Evolutionary conservation across 208 protist genomes (phyloP), one percentile per base, ranked within the genome.

Genomic region (Acanthamoeba divionensis): DNA sequence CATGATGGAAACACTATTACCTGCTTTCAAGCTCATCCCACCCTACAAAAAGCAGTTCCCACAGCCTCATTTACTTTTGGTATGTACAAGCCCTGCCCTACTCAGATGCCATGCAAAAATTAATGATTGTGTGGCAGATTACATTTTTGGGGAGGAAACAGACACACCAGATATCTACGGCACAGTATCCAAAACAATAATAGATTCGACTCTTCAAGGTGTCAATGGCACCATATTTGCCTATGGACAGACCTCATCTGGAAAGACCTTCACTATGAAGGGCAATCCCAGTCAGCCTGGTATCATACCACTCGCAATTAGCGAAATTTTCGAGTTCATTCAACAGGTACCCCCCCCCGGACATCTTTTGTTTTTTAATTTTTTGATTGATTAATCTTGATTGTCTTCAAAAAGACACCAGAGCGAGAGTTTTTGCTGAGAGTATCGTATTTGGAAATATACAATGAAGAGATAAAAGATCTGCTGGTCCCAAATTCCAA

Each of bases 381-480:
- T 86, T 33, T 73, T 13, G 21, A 18, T 9, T 9, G 13, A 41
- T 41, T 41, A 6, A 6, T 41, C 36, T 41, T 41, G 36, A 41
- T 41, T 1, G 36, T 1, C 36, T 6, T 41, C n/a, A 21, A 50
- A 10, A 45, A 95, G 90, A 90, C 45, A 7, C 86, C 60, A 0
- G 82, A 94, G 26, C 31, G 94, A 8, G 92, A 96, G 79, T 97
- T 93, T 90, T 50, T 93, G 10, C 38, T 97, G 12, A 86, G 92
- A 18, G 93, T 97, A 2, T 97, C 95, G 0, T 96, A 97, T 75
- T 57, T 97, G 13, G 95, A 97, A 62, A 96, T 97, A 47, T 97
- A 97, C 90, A 96, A 97, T 67, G 95, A 97, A 50, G 69, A 87
- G 52, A 94, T 97, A 24, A 29, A 73, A n/a, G 95, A 97, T 87